Conservation (phyloP, 352 stramenopile species). For the Phytopythium ostracodes region DNA sequence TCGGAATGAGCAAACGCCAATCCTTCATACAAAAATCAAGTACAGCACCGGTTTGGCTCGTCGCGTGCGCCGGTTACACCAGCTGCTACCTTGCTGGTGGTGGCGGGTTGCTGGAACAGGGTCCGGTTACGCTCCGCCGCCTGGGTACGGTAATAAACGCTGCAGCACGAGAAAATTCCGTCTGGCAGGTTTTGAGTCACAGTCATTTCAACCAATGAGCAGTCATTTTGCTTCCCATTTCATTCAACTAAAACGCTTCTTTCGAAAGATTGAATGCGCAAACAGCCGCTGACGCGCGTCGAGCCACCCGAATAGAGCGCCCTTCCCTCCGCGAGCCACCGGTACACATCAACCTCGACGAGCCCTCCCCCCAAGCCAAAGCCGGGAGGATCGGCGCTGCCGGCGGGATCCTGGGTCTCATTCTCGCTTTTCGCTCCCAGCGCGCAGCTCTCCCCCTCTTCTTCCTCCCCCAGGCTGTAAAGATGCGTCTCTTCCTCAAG, state of each 20-base stretch:
- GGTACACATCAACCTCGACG: not conserved
- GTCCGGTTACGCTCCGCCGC: not conserved
- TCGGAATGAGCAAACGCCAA: not conserved
- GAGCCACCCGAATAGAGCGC: conserved; percentile 6
- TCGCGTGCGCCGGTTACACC: not conserved
- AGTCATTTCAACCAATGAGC: not conserved
- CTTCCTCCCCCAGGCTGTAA: not conserved
- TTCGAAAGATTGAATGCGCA: conserved; percentile 4
- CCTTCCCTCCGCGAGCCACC: not conserved
- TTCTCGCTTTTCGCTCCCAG: conserved; percentile 23
- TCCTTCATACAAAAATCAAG: not conserved
- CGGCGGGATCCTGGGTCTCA: conserved; percentile 9
- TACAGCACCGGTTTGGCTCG: not conserved
- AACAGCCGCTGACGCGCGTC: not conserved
- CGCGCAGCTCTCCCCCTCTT: conserved; percentile 6
- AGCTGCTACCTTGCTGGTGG: not conserved
- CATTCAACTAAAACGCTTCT: not conserved
- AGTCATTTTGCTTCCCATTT: not conserved
- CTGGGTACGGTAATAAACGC: not conserved
- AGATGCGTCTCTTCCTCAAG: conserved; percentile 66
- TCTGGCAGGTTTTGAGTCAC: not conserved
- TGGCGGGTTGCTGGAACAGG: not conserved
- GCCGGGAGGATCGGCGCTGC: not conserved
- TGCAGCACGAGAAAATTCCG: conserved; percentile 2
- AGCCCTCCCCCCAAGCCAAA: not conserved